Evolutionary conservation across 257 asterid genomes (phyloP).

Genomic region (Solanum arcanum): DNA sequence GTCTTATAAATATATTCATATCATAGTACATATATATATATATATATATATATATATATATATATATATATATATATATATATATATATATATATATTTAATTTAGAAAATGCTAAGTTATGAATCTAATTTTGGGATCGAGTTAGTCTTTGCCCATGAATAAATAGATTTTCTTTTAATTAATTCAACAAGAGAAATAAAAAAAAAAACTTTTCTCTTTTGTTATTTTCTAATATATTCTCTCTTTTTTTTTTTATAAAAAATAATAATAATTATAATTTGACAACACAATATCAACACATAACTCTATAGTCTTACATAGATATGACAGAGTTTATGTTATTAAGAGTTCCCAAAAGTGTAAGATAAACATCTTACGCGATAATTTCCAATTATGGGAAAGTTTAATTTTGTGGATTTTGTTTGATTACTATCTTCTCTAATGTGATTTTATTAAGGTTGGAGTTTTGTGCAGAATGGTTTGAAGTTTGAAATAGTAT

Average conservation of each 20-base stretch:
- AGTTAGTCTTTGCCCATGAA: neutral
- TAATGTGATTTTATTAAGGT: neutral
- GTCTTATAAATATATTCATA: too few species aligned
- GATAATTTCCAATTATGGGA: neutral
- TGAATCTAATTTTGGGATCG: neutral
- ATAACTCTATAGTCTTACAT: neutral
- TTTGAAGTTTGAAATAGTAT: neutral
- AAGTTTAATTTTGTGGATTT: neutral
- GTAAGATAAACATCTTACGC: neutral
- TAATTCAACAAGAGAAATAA: neutral
- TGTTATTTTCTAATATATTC: neutral
- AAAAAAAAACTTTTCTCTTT: neutral
- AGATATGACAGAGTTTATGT: neutral
- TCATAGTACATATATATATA: too few species aligned
- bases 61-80: too few species aligned
- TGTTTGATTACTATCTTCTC: neutral
- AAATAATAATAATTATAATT: too few species aligned
- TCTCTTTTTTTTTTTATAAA: fast-evolving
- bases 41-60: too few species aligned
- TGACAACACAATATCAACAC: neutral
- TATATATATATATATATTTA: too few species aligned
- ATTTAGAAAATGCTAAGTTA: neutral
- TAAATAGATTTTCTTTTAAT: neutral
- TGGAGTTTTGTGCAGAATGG: neutral
- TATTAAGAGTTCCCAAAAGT: neutral